Base-by-base conservation (phyloP, 345 rosid species). In the Salix viminalis region DNA sequence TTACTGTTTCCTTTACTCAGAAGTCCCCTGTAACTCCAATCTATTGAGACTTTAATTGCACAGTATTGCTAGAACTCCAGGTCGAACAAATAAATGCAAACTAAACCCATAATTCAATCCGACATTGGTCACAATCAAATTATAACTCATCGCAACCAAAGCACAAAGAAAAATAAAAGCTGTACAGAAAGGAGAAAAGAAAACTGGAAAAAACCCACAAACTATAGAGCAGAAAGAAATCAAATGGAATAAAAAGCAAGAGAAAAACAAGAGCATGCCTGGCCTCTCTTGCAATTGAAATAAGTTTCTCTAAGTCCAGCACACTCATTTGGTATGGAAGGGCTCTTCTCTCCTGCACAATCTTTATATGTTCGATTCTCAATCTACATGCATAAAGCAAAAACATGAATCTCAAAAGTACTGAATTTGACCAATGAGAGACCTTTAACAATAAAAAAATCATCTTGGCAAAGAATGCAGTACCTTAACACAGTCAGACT, bases 211-310 rank as follows among this genome's bases (percentile, higher is more conserved):
- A 65, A 68, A 11, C 23, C n/a, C 9, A 68, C 26, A 68, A 21
- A 36, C 12, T 36, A 34, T 2, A 21, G 9, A 41, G 3, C 13
- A 41, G 34, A 68, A 41, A 68, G 24, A 34, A 7, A 67, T 34
- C 7, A 34, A 41, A 68, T n/a, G 15, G 42, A 9, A 23, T 9
- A 2, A 19, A n/a, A 19, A 42, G 9, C 11, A 37, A 68, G 24
- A 41, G 28, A 41, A 41, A 23, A 68, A 41, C 5, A 67, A 68
- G 71, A 68, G 2, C 54, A 68, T 37, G 50, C 98, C 89, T 94
- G 98, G 79, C 99, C 97, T 87, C 98, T 84, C 86, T 96, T 96
- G 94, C 97, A 96, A 79, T 96, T 94, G 89, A 96, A 96, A 81
- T 94, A 94, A 61, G 99, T 94, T 87, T 91, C 97, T 68, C 97